Base-by-base conservation (phyloP, 768 basidiomycete genomes). In the Macrolepiota albuminosa region DNA sequence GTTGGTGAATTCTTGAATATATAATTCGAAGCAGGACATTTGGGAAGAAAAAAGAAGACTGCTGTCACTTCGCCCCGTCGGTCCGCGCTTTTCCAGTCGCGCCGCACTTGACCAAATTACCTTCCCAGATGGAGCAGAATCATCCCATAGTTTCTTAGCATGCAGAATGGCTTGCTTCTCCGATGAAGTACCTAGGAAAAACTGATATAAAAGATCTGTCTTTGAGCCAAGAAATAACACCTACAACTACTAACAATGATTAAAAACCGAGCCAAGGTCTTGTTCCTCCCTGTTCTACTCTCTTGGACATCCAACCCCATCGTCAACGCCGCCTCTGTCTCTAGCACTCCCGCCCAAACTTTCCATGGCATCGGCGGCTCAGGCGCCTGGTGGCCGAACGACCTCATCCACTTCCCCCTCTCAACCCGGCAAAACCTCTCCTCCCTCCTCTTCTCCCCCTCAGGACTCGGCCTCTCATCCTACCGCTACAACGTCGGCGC, bases 311-410 rank as follows among this genome's bases (percentile, higher is more conserved):
- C 42, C 42, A 46, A 31, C 40, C 36, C 16, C 18, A 26, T 33
- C 47, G 54, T 56, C 6, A 43, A 58, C 29, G 59, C 63, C 14
- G 73, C 73, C 1, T 63, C 63, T 13, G 64, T 75, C 16, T 72
- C 73, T 21, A 61, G 68, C 26, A 64, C 70, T 8, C 64, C 71
- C 0, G 70, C 73, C 0, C 77, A 78, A 57, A 73, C 73, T 0
- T 73, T 78, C 60, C 65, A 66, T 34, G 75, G 76, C 1, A 72
- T 80, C 54, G 78, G 78, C 0, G 78, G 78, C 8, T 77, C 76
- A 16, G 78, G 78, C 13, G 78, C 78, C 11, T 80, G 78, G 78
- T 79, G 78, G 78, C 76, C 76, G 16, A 71, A 71, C 49, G 78
- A 80, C 58, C 64, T 80, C 18, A 75, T 67, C 65, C 58, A 71